phyloP scores from a whole-genome alignment of 805 yeast genomes.

The Pichia insulana region DNA sequence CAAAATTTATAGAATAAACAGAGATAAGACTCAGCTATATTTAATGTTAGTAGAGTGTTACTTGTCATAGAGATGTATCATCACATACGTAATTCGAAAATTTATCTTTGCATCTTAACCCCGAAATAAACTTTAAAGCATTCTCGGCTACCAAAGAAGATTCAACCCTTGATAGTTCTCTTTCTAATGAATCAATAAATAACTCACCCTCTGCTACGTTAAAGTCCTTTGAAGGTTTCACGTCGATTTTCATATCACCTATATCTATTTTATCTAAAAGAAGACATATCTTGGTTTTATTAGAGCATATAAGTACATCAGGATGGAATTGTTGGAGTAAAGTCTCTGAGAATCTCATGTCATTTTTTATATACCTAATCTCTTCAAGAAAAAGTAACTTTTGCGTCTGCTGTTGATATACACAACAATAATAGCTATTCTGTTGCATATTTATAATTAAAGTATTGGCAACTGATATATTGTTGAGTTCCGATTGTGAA shows the following conservation, averaged over 20 bases:
- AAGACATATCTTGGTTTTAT: background rate
- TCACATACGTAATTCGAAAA: slow-evolving; percentile 7
- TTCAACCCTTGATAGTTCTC: background rate
- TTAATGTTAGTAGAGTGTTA: background rate
- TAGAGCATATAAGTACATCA: slow-evolving; percentile 9
- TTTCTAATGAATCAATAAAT: slow-evolving; percentile 5
- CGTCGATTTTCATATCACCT: slow-evolving; percentile 4
- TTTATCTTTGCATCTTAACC: slow-evolving; percentile 2
- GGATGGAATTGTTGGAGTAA: slow-evolving; percentile 3
- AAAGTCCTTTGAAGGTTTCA: slow-evolving; percentile 13
- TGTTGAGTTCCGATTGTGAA: no score
- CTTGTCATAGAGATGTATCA: no score
- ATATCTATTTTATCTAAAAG: background rate
- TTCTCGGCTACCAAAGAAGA: background rate
- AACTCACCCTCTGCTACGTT: slow-evolving; percentile 7
- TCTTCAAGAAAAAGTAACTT: no score
- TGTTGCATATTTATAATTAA: no score
- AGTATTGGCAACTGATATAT: no score
- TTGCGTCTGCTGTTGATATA: no score
- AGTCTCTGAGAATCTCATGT: no score
- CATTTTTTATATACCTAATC: no score
- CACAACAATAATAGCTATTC: no score
- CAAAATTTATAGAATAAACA: slow-evolving; percentile 8
- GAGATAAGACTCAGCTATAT: slow-evolving; percentile 8
- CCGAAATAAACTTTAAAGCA: slow-evolving; percentile 1